Base-by-base conservation (phyloP, 306 rosid species). In the Acacia confusa region DNA sequence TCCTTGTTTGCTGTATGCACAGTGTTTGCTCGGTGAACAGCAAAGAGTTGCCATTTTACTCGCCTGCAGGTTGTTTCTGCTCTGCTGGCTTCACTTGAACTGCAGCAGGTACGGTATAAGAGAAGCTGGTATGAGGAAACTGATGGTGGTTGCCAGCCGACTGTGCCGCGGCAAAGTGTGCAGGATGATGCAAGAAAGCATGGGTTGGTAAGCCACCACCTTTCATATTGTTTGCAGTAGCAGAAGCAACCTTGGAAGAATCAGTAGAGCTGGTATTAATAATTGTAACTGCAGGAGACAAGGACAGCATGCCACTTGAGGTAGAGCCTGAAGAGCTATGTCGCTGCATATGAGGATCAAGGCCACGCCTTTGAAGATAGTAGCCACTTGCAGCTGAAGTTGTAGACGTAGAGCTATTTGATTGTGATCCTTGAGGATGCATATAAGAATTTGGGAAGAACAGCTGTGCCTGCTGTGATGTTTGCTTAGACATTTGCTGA, bases 11-110 rank as follows among this genome's bases (percentile, higher is more conserved):
- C 76, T 43, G 14, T 11, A 76, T 66, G 71, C 30, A 58, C 72
- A 41, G 7, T 38, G 34, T 16, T 50, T 4, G 47, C 53, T 47
- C 12, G 1, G 53, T 40, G 22, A 41, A 41, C 30, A 41, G 22
- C 53, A 47, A 41, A 58, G 82, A 14, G 36, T 77, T 64, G 40
- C 22, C 73, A 40, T 71, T 82, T 87, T 91, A 95, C 93, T 94
- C 99, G 85, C 94, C 97, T 0, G 97, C 98, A 28, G 97, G 99
- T 83, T 95, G 99, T 83, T 95, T 95, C 82, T 93, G 97, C 78
- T 95, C 99, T 25, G 97, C 87, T 9, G 97, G 92, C 85, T 95
- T 95, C 81, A 92, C 87, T 86, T 89, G 99, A 78, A 91, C 94
- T 9, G 89, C 86, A 12, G 91, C 60, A 13, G 97, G 90, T 41